A percentile compares a stretch with the other conserved stretches of the same genome.
Conservation (phyloP, 2,329 filamentous ascomycete species). For the Calonectria hongkongensis region DNA sequence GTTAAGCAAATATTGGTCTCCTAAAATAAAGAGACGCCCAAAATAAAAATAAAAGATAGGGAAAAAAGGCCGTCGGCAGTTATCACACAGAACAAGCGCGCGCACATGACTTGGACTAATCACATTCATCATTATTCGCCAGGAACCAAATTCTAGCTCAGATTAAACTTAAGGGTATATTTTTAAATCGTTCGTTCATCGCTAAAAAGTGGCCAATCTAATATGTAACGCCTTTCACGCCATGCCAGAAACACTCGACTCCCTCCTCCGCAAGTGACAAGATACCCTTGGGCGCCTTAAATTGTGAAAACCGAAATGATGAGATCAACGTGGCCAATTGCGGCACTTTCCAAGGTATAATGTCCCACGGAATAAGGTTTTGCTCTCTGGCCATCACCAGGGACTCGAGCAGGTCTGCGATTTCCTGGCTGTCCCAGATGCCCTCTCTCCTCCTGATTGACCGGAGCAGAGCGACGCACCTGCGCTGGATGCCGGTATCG, state of each 20-base stretch:
- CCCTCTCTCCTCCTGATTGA: constrained; percentile 46
- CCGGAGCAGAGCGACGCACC: constrained; percentile 40
- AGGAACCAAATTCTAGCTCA: background rate
- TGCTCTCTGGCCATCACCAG: constrained; percentile 37
- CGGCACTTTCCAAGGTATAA: constrained; percentile 35
- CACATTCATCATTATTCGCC: background rate
- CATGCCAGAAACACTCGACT: constrained; percentile 31
- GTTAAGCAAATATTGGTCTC: background rate
- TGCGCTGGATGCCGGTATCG: constrained; percentile 31
- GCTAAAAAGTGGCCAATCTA: background rate
- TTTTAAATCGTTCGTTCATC: background rate
- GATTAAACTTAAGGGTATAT: constrained; percentile 7
- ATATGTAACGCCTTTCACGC: constrained; percentile 19
- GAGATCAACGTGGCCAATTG: constrained; percentile 32
- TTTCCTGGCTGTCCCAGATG: constrained; percentile 51
- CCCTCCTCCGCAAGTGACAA: constrained; percentile 31
- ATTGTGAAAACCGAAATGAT: constrained; percentile 16
- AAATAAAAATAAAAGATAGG: background rate
- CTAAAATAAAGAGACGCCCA: background rate
- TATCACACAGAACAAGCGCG: background rate
- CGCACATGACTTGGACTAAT: background rate
- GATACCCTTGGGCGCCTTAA: constrained; percentile 25
- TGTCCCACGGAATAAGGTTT: constrained; percentile 26
- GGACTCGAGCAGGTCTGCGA: constrained; percentile 44
- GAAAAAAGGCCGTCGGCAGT: background rate